Conservation (phyloP, 2,329 filamentous ascomycete species). For the Cordyceps javanica region DNA sequence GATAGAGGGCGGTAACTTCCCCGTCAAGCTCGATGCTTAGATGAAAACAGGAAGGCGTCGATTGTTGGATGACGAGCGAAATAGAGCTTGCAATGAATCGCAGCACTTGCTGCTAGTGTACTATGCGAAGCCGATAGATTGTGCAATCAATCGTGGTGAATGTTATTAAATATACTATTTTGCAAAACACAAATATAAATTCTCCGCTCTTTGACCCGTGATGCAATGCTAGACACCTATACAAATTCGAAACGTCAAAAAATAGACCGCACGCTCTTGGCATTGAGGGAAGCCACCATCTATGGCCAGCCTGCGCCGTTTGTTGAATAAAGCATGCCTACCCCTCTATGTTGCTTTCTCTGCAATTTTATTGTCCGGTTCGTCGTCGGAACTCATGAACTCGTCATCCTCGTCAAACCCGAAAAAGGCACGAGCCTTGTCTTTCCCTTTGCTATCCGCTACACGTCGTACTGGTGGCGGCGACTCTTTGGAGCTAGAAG, state of each 20-base stretch:
- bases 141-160: slow-evolving; percentile 17
- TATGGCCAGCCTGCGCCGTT: too few species aligned
- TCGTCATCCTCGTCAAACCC: slow-evolving; percentile 78
- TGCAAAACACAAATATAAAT: not conserved
- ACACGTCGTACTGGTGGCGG: slow-evolving; percentile 40
- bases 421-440: slow-evolving; percentile 51
- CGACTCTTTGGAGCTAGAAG: slow-evolving; percentile 40
- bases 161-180: slow-evolving; percentile 4
- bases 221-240: not conserved
- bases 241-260: not conserved
- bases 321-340: not conserved
- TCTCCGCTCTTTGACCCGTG: not conserved
- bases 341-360: not conserved
- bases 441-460: slow-evolving; percentile 29
- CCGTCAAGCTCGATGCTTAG: slow-evolving; percentile 57
- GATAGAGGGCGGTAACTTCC: slow-evolving; percentile 62
- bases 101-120: slow-evolving; percentile 32
- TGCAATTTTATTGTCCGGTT: slow-evolving; percentile 35
- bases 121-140: slow-evolving; percentile 28
- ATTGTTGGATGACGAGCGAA: slow-evolving; percentile 19
- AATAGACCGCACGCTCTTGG: not conserved
- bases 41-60: slow-evolving; percentile 12
- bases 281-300: too few species aligned
- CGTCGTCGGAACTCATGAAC: slow-evolving; percentile 63
- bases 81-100: slow-evolving; percentile 20